Evolutionary conservation across 2,329 filamentous ascomycete genomes (phyloP).

Genomic region (Sclerotinia trifoliorum): DNA sequence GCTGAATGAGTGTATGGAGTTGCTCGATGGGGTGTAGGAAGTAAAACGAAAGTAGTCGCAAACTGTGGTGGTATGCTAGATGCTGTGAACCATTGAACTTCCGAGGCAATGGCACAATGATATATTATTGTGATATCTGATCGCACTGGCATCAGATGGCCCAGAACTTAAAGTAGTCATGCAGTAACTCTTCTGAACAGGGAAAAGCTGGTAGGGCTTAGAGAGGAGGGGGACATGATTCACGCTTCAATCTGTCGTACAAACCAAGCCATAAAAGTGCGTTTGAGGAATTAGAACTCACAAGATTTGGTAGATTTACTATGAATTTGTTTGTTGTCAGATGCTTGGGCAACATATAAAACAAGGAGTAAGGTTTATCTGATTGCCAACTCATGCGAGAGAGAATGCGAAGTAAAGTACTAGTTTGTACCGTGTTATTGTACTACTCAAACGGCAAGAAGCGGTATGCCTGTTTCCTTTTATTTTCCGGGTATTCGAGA

Average conservation of each 20-base stretch:
- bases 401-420: constrained; percentile 8
- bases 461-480: constrained; percentile 21
- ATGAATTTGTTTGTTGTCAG: constrained; percentile 10
- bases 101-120: constrained; percentile 19
- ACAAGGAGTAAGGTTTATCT: constrained; percentile 24
- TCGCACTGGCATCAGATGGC: constrained; percentile 22
- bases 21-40: background rate
- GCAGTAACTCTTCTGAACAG: constrained; percentile 18
- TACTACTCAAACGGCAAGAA: constrained; percentile 1
- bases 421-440: background rate
- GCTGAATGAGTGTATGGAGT: constrained; percentile 19
- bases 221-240: constrained; percentile 17
- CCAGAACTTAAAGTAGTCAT: constrained; percentile 22
- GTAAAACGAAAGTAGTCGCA: constrained; percentile 16
- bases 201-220: constrained; percentile 22
- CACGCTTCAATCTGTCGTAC: constrained; percentile 4
- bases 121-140: constrained; percentile 12
- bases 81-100: background rate
- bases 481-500: constrained; percentile 21
- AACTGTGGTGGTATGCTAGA: background rate
- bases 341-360: constrained; percentile 16
- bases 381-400: constrained; percentile 15
- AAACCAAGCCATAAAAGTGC: constrained; percentile 10
- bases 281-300: constrained; percentile 14
- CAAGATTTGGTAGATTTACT: constrained; percentile 14